Percentiles rank a stretch among this genome's conserved stretches.
phyloP scores from a whole-genome alignment of 768 basidiomycete species.

The Paxillus rubicundulus region DNA sequence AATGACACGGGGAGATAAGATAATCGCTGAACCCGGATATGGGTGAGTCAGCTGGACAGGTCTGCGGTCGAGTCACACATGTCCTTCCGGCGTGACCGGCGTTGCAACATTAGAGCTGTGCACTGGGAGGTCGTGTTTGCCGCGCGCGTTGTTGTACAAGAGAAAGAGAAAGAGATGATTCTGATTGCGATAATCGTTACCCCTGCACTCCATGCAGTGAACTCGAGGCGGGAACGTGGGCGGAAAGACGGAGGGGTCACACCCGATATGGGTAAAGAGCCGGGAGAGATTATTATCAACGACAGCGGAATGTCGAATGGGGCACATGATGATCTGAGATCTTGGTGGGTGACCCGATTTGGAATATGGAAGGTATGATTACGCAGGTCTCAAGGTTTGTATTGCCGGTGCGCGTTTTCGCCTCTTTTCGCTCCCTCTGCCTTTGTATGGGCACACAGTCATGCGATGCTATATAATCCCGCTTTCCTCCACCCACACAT shows the following conservation, averaged over 20 bases:
- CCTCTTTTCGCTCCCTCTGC: constrained; percentile 30
- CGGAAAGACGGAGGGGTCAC: constrained; percentile 4
- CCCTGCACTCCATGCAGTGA: constrained; percentile 19
- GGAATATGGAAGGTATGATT: constrained; percentile 22
- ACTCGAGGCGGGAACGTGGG: constrained; percentile 34
- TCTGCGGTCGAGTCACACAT: constrained; percentile 1
- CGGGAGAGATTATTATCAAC: neutral
- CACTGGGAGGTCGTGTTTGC: neutral
- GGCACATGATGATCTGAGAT: constrained; percentile 36
- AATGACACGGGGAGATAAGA: too few relatives aligned
- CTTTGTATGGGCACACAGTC: constrained; percentile 18
- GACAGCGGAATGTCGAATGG: constrained; percentile 7
- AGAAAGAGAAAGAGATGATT: constrained; percentile 5
- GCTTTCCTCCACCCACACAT: constrained; percentile 14
- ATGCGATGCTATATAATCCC: constrained; percentile 31
- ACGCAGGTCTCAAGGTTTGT: constrained; percentile 22
- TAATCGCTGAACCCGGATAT: too few relatives aligned
- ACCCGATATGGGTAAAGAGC: constrained; percentile 9
- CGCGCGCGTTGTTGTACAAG: neutral
- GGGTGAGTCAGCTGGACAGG: constrained; percentile 16
- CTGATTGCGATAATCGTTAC: constrained; percentile 32
- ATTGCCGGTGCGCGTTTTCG: constrained; percentile 24
- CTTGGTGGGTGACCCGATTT: constrained; percentile 12
- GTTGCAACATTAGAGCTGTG: neutral
- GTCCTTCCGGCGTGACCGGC: neutral